Conservation (phyloP, 225 moss, liverwort and hornwort species). For the Bryoerythrophyllum caledonicum region DNA sequence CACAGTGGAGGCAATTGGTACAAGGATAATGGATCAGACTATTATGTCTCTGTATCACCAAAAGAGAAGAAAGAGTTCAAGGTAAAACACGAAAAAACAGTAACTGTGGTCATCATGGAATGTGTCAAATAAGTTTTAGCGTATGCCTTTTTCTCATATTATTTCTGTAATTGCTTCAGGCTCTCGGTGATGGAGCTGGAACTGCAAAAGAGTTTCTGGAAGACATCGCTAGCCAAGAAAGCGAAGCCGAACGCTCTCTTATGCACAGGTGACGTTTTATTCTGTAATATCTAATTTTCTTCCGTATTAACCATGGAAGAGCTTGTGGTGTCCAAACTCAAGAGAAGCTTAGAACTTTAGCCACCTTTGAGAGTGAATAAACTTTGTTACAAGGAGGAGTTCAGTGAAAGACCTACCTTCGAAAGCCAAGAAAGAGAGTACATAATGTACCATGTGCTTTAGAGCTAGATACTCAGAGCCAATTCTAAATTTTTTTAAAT, state of each 20-base stretch:
- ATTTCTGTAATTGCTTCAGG: conserved; percentile 30
- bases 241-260: conserved; percentile 82
- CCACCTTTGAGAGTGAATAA: no score
- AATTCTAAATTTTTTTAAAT: no score
- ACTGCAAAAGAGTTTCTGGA: conserved; percentile 78
- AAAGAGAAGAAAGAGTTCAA: conserved; percentile 49
- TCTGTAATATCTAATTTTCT: no score
- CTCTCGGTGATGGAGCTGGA: conserved; percentile 62
- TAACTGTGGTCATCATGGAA: neutral
- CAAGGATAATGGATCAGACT: conserved; percentile 87
- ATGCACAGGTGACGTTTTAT: conserved; percentile 69
- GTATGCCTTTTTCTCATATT: neutral
- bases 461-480: no score
- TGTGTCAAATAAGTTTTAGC: neutral
- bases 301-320: no score
- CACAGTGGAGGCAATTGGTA: conserved; percentile 81
- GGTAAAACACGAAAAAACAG: conserved; percentile 31
- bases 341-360: no score
- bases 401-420: no score
- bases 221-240: conserved; percentile 76
- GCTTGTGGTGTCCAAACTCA: no score
- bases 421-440: no score
- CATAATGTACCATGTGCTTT: no score
- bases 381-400: no score
- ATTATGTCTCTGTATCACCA: conserved; percentile 60